phyloP scores from a whole-genome alignment of 345 rosid species.

The Populus deltoides region DNA sequence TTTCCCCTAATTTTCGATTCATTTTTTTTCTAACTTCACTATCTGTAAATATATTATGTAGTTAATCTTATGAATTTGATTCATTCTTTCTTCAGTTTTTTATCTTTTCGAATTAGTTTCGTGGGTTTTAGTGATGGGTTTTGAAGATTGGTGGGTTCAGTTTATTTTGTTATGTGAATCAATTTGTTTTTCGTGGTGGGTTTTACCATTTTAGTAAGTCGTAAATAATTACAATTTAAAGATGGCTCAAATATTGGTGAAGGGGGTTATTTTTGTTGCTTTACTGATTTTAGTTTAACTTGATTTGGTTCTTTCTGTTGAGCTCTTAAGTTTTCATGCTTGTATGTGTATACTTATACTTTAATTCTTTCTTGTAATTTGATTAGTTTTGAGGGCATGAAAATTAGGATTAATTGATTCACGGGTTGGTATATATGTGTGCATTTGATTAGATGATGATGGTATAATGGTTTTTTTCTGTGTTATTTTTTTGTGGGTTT shows the following conservation, averaged over 20 bases:
- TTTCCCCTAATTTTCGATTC: not conserved
- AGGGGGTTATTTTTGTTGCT: not conserved
- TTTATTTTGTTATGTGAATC: not conserved
- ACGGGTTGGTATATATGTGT: not conserved
- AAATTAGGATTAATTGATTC: not conserved
- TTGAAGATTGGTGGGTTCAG: not conserved
- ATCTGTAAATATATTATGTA: not conserved
- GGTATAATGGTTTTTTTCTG: not conserved
- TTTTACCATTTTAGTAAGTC: not conserved
- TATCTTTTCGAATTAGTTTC: not conserved
- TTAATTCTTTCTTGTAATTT: not conserved
- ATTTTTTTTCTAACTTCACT: not conserved
- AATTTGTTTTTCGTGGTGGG: not conserved
- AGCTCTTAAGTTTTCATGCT: not conserved
- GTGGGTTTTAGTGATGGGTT: not conserved
- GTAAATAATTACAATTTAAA: not conserved
- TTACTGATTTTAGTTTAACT: not conserved
- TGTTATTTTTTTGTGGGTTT: not conserved
- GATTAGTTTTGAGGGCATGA: not conserved
- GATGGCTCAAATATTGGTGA: not conserved
- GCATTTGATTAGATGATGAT: not conserved
- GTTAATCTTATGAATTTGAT: not conserved
- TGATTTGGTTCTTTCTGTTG: not conserved
- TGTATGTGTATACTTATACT: not conserved
- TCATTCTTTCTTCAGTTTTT: not conserved